These are phyloP conservation scores for Trichaptum fuscoviolaceum DNA, from an alignment of 768 basidiomycete genomes.

Conservation along the genomic window DNA sequence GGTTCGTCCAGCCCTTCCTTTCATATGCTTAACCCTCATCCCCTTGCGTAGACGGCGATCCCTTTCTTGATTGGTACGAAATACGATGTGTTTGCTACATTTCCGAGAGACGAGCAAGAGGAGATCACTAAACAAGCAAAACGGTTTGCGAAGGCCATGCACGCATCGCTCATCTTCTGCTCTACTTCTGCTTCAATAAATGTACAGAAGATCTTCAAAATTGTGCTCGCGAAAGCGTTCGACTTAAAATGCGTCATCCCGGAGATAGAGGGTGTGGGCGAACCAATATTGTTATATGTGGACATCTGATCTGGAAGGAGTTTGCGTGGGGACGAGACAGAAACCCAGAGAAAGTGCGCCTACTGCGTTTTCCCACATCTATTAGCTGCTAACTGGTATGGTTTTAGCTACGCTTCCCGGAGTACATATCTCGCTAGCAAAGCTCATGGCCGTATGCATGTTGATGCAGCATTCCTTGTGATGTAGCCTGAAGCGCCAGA, in stretches of 20 bases:
- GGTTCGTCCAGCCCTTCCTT: slow-evolving; percentile 39
- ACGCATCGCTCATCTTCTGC: slow-evolving; percentile 98
- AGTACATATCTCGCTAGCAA: background rate
- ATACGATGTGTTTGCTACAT: slow-evolving; percentile 94
- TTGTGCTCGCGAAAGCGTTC: slow-evolving; percentile 94
- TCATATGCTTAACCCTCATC: background rate
- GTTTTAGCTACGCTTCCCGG: background rate
- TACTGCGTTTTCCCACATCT: background rate
- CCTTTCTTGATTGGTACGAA: slow-evolving; percentile 99
- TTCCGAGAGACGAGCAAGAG: slow-evolving; percentile 96
- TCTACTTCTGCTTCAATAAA: slow-evolving; percentile 99
- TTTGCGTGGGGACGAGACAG: background rate
- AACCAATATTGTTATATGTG: slow-evolving; percentile 92
- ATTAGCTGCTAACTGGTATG: background rate
- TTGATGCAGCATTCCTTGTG: background rate
- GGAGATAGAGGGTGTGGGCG: slow-evolving; percentile 94
- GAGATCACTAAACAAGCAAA: slow-evolving; percentile 99
- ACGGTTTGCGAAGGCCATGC: slow-evolving; percentile 98
- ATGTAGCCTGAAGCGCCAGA: background rate
- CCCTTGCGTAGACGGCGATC: slow-evolving; percentile 75
- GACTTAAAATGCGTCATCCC: slow-evolving; percentile 99
- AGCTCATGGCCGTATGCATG: background rate
- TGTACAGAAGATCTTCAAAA: slow-evolving; percentile 99
- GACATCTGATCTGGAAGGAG: slow-evolving; percentile 47
- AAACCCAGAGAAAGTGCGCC: background rate